These are phyloP conservation scores for Claviceps pazoutovae DNA, from an alignment of 2,329 filamentous ascomycete species.

Conservation along the genomic window DNA sequence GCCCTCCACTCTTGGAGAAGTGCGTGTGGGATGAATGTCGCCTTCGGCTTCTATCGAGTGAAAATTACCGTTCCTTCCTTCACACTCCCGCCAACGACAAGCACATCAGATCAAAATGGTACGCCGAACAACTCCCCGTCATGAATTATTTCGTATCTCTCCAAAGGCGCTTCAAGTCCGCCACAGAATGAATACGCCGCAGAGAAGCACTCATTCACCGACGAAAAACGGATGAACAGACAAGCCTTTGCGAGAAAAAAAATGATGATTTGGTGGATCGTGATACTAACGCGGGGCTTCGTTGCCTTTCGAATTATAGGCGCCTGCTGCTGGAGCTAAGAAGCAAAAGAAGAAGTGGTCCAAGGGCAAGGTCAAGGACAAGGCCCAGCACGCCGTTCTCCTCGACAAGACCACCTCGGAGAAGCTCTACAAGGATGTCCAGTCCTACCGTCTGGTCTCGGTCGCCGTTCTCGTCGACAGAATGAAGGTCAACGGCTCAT, in stretches of 20 bases:
- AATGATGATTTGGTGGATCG: slow-evolving; percentile 13
- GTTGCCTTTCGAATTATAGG: slow-evolving; percentile 13
- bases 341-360: slow-evolving; percentile 41
- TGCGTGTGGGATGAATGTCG: slow-evolving; percentile 9
- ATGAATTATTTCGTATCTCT: background rate
- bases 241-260: background rate
- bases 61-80: slow-evolving; percentile 20
- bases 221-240: background rate
- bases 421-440: slow-evolving; percentile 99
- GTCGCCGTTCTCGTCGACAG: slow-evolving; percentile 97
- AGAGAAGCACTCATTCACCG: background rate
- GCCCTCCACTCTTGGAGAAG: background rate
- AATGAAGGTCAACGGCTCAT: slow-evolving; percentile 99
- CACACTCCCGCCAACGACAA: slow-evolving; percentile 25
- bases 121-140: slow-evolving; percentile 12
- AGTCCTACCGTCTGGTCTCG: slow-evolving; percentile 99
- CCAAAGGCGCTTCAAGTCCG: background rate
- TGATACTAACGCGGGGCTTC: slow-evolving; percentile 3
- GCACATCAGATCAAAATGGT: slow-evolving; percentile 31
- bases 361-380: slow-evolving; percentile 86
- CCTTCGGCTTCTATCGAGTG: slow-evolving; percentile 14
- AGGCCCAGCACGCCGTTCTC: slow-evolving; percentile 98
- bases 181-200: background rate
- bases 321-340: slow-evolving; percentile 33
- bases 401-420: slow-evolving; percentile 96